phyloP scores from a whole-genome alignment of 2,329 filamentous ascomycete genomes.

The Colletotrichum sp. region DNA sequence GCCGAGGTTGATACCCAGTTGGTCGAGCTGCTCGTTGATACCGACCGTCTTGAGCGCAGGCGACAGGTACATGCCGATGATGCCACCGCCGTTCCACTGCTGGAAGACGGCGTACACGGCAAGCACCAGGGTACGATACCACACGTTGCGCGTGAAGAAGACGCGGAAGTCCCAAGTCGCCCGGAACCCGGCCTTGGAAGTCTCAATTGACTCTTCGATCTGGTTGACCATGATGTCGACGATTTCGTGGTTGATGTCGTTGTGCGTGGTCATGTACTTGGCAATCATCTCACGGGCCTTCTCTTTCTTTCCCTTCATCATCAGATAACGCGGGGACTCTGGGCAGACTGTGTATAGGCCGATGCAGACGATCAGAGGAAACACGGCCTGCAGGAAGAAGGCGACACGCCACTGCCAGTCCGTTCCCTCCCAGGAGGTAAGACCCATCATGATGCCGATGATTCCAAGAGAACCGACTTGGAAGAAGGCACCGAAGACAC shows the following conservation, averaged over 20 bases:
- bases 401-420: slow-evolving; percentile 42
- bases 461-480: slow-evolving; percentile 47
- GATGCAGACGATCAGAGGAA: slow-evolving; percentile 37
- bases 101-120: slow-evolving; percentile 50
- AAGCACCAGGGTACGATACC: slow-evolving; percentile 46
- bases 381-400: slow-evolving; percentile 47
- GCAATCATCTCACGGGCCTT: slow-evolving; percentile 37
- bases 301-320: slow-evolving; percentile 38
- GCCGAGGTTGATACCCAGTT: slow-evolving; percentile 47
- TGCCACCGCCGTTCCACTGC: slow-evolving; percentile 48
- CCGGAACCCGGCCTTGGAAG: slow-evolving; percentile 36
- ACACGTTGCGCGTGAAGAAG: slow-evolving; percentile 47
- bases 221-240: slow-evolving; percentile 44
- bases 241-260: slow-evolving; percentile 42
- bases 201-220: slow-evolving; percentile 48
- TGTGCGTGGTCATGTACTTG: slow-evolving; percentile 41
- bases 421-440: slow-evolving; percentile 34
- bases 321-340: slow-evolving; percentile 46
- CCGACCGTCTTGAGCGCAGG: slow-evolving; percentile 46
- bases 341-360: slow-evolving; percentile 38
- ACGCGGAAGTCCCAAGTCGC: slow-evolving; percentile 49
- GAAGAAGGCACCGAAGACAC: slow-evolving; percentile 51
- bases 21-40: slow-evolving; percentile 36
- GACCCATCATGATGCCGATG: slow-evolving; percentile 45
- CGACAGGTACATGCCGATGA: slow-evolving; percentile 45